phyloP scores from a whole-genome alignment of 805 yeast genomes.

The Saccharomycopsis sp. region DNA sequence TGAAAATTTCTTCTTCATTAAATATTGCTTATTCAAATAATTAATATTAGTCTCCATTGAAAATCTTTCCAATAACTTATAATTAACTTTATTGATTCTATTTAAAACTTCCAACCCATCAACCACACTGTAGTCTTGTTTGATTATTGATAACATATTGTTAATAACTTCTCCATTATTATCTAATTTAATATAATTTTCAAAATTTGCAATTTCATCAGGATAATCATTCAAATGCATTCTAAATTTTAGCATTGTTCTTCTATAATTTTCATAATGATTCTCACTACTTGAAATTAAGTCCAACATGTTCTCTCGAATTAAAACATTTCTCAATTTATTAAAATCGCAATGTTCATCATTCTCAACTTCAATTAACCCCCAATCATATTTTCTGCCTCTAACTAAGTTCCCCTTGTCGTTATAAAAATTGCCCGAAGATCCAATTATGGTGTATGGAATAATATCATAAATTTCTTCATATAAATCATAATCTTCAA shows the following conservation, averaged over 20 bases:
- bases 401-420: constrained; percentile 45
- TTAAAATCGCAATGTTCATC: constrained; percentile 69
- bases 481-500: constrained; percentile 31
- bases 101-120: constrained; percentile 32
- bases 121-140: constrained; percentile 6
- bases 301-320: constrained; percentile 70
- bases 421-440: constrained; percentile 43
- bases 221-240: background rate
- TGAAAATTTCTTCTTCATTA: constrained; percentile 37
- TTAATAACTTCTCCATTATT: constrained; percentile 9
- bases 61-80: constrained; percentile 33
- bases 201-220: background rate
- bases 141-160: no score
- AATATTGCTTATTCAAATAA: constrained; percentile 37
- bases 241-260: constrained; percentile 47
- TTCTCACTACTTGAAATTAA: constrained; percentile 68
- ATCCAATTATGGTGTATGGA: constrained; percentile 71
- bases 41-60: constrained; percentile 41
- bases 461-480: constrained; percentile 34
- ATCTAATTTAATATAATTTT: constrained; percentile 1
- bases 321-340: constrained; percentile 53
- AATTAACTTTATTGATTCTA: constrained; percentile 33
- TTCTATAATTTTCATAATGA: constrained; percentile 66
- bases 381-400: constrained; percentile 83
- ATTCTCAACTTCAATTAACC: constrained; percentile 77